Base-by-base conservation (phyloP, 2,329 filamentous ascomycete genomes). In the Aureobasidium mangrovei region DNA sequence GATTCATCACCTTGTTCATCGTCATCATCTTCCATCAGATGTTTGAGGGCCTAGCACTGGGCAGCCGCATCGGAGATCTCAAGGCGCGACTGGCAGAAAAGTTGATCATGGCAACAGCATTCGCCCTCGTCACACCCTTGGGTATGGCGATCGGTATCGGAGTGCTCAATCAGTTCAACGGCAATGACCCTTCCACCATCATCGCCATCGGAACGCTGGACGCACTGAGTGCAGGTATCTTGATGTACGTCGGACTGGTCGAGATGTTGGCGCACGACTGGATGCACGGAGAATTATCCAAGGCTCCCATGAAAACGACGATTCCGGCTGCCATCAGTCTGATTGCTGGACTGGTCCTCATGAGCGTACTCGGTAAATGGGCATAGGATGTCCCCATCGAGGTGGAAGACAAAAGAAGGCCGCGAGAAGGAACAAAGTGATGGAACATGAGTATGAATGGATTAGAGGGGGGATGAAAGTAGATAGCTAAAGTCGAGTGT, bases 91-190 rank as follows among this genome's bases (percentile, higher is more conserved):
- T 68, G n/a, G 60, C 64, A 3, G 63, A 63, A 1, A 85, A 88
- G 64, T 68, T 82, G 2, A 58, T 80, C 9, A 81, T 91, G 70
- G 85, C 78, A 0, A 60, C 68, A 1, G 74, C 77, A 0, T 91
- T 89, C 61, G 79, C 84, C 0, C 70, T 89, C 28, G 81, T 88
- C 53, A 91, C 86, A 0, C 86, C 86, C 0, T 72, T 88, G 31
- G 87, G 86, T 8, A 91, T 91, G 86, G 85, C 82, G 0, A 89
- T 91, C 57, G 86, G 87, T 0, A 82, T 89, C 33, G 85, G 84
- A 2, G 84, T 86, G 3, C 69, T 90, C 29, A 70, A 83, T 36
- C 66, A 74, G 7, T 90, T 89, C 70, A 90, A 91, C 61, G 86
- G 85, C 3, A 88, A 86, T 61, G 79, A 87, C 60, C 77, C 75